These are phyloP conservation scores for Rhizopus delemar DNA, from an alignment of 371 early-diverging fungal species.

Conservation along the genomic window DNA sequence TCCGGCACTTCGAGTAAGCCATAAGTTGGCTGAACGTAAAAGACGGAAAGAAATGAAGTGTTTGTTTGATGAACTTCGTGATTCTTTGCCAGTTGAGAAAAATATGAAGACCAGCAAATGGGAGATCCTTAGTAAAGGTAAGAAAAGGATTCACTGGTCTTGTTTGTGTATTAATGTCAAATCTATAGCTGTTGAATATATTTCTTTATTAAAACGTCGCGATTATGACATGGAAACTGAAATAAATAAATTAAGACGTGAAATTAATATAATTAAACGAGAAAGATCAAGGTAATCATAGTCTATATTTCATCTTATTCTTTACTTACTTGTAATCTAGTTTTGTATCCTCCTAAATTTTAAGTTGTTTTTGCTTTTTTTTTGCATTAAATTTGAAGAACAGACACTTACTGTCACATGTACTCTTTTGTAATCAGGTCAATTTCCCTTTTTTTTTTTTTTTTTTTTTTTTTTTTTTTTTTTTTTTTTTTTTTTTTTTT, in stretches of 20 bases:
- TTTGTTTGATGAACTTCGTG: slow-evolving; percentile 81
- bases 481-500: too few relatives aligned
- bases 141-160: background rate
- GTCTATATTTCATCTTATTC: background rate
- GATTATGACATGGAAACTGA: slow-evolving; percentile 55
- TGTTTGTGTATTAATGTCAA: background rate
- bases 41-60: slow-evolving; percentile 87
- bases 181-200: slow-evolving; percentile 54
- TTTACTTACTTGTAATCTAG: background rate
- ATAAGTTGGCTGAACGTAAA: slow-evolving; percentile 85
- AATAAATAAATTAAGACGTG: slow-evolving; percentile 41
- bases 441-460: too few relatives aligned
- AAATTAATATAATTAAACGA: slow-evolving; percentile 39
- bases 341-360: too few relatives aligned
- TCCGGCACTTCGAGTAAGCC: slow-evolving; percentile 69
- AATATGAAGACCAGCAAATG: slow-evolving; percentile 82
- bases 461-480: too few relatives aligned
- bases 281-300: slow-evolving; percentile 14
- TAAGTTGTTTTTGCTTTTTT: too few relatives aligned
- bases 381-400: too few relatives aligned
- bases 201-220: slow-evolving; percentile 46
- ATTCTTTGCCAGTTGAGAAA: slow-evolving; percentile 74
- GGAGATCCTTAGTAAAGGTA: slow-evolving; percentile 84
- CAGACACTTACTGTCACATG: too few relatives aligned
- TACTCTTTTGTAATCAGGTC: too few relatives aligned